Conservation (phyloP, 306 rosid species). For the Pterocarpus santalinus region DNA sequence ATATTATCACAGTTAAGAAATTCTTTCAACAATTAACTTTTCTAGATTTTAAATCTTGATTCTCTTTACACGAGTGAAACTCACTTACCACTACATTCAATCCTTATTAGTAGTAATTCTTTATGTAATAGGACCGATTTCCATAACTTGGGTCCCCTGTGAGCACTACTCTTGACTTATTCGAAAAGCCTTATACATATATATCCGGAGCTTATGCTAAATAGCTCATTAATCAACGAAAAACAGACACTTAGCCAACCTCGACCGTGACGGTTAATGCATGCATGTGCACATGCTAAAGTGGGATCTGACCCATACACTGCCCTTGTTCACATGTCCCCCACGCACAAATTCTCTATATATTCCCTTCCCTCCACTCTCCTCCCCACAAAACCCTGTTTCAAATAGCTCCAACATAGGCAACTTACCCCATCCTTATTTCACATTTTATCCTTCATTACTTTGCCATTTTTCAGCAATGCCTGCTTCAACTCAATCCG, state of each 20-base stretch:
- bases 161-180: not conserved
- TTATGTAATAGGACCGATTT: not conserved
- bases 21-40: too few species aligned
- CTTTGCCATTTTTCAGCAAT: not conserved
- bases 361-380: conserved; percentile 12
- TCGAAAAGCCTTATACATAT: not conserved
- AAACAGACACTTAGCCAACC: conserved; percentile 10
- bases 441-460: not conserved
- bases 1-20: too few species aligned
- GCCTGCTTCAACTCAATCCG: conserved; percentile 45
- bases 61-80: too few species aligned
- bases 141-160: not conserved
- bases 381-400: not conserved
- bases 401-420: not conserved
- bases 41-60: too few species aligned
- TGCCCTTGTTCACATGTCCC: conserved; percentile 41
- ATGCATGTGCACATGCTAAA: conserved; percentile 15
- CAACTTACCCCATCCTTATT: not conserved
- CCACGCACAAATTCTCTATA: conserved; percentile 14
- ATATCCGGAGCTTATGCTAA: not conserved
- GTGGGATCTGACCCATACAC: conserved; percentile 3
- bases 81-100: too few species aligned
- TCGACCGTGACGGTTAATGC: conserved; percentile 23
- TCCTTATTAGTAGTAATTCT: too few species aligned
- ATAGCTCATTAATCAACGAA: not conserved